Evolutionary conservation across 305 asterid species (phyloP), one percentile per base, ranked within the genome.

Genomic region (Ruellia speciosa): DNA sequence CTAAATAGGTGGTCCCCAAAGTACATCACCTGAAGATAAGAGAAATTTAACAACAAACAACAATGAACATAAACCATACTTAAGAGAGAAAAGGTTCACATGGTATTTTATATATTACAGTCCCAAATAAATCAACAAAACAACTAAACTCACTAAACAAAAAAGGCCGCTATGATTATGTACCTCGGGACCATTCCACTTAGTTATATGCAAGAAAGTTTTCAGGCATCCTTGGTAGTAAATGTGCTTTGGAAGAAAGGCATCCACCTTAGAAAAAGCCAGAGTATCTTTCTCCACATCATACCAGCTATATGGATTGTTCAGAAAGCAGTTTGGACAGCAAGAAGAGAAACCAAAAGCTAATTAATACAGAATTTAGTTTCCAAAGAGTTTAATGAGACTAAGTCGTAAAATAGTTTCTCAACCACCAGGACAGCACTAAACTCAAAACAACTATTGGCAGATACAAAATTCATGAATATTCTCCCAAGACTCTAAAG

Each of bases 121-220:
- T 33, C 8, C 37, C n/a, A n/a, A n/a, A n/a, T n/a, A n/a, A n/a
- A n/a, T n/a, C n/a, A n/a, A n/a, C n/a, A n/a, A 33, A 33, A 33
- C 8, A 33, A 33, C 4, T 33, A 33, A 8, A 33, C 8, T 33
- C 8, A 4, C 37, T 8, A 33, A 8, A 8, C 37, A 8, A 33
- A 33, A 33, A 8, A n/a, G 37, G 37, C 37, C 8, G 37, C 37
- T 8, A 33, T 33, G 6, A 31, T 58, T 58, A 60, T 70, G 18
- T 63, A 90, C 98, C 95, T 90, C 95, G 41, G 96, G 95, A 43
- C 96, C 98, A 49, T 90, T 85, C 98, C 98, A 90, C 79, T 88
- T 86, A 7, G 98, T 88, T 70, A 88, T 87, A 71, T 90, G 77
- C 85, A 90, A 73, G 87, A 90, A 90, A 20, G 88, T 58, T 73